Base-by-base conservation (phyloP, 1,284 basidiomycete species). In the Apiotrichum montevideense region DNA sequence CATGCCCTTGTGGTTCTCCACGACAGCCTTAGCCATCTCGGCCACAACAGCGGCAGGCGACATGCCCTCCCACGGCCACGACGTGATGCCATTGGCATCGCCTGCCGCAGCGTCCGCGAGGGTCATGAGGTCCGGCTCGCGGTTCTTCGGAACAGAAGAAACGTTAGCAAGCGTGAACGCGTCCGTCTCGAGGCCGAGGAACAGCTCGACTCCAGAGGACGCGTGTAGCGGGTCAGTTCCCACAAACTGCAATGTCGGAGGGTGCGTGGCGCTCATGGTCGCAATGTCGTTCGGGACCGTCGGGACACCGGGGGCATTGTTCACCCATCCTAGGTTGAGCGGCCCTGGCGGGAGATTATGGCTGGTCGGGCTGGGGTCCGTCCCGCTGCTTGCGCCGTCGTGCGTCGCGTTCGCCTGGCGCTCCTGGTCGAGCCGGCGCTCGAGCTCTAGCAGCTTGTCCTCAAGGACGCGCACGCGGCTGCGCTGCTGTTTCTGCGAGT, bases 101-200 rank as follows among this genome's bases (percentile, higher is more conserved):
- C 60, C 66, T 7, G 70, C 71, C 0, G 74, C 74, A 1, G 74
- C 74, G 57, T 76, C 71, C 4, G 74, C 74, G 3, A 76, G 63
- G 10, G 74, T 76, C 74, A 76, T 76, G 42, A 76, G 59, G 51
- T 74, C 72, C 32, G 73, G 73, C 33, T 58, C 55, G 6, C 45
- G 50, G 32, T 58, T 51, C 35, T 14, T 35, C 13, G 33, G 29
- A n/a, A 57, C 44, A 5, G 32, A 43, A 5, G 32, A 43, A 32
- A 60, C 34, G 44, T 61, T 53, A 3, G 51, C 45, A 33, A 57
- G 52, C 15, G 51, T 56, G 47, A 54, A 52, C 2, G 37, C 40
- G 10, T 55, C 45, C 37, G 50, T 34, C 1, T 49, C 46, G 29
- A 57, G 49, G 3, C 54, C 50, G 32, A 51, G 40, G 40, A 43